Evolutionary conservation across 2,329 filamentous ascomycete genomes (phyloP).

Genomic region (Chaetomiaceae sp.): DNA sequence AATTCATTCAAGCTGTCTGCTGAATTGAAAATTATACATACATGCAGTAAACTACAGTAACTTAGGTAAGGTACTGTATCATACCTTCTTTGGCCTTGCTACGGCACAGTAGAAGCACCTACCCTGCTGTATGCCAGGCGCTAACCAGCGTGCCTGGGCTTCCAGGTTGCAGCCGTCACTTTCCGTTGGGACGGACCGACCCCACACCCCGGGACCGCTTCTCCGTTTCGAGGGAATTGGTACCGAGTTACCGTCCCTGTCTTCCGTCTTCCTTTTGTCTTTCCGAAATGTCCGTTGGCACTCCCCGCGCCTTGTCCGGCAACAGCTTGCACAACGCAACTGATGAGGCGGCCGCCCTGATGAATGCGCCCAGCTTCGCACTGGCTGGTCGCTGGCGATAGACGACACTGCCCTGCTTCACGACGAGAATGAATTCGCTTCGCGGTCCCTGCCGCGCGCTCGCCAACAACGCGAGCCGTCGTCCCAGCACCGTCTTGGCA

Average conservation of each 20-base stretch:
- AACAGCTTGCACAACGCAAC: background rate
- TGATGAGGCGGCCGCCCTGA: slow-evolving; percentile 22
- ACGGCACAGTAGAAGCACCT: no score
- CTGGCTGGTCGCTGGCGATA: slow-evolving; percentile 24
- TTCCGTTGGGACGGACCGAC: slow-evolving; percentile 1
- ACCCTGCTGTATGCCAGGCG: no score
- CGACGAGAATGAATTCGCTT: slow-evolving; percentile 19
- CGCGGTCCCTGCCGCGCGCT: slow-evolving; percentile 18
- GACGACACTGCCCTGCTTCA: background rate
- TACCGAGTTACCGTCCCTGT: no score
- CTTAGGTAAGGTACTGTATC: background rate
- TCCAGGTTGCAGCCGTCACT: background rate
- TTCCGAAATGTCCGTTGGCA: background rate
- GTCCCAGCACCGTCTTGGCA: slow-evolving; percentile 11
- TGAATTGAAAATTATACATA: background rate
- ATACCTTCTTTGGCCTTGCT: no score
- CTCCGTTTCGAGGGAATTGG: slow-evolving; percentile 4
- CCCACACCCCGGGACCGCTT: slow-evolving; percentile 3
- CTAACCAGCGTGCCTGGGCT: background rate
- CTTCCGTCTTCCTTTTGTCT: background rate
- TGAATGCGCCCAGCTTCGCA: slow-evolving; percentile 14
- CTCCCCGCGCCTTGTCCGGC: slow-evolving; percentile 3
- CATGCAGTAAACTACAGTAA: no score
- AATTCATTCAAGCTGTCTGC: background rate
- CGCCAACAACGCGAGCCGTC: slow-evolving; percentile 11